Evolutionary conservation across 257 asterid species (phyloP).

Genomic region (Cinchona pubescens): DNA sequence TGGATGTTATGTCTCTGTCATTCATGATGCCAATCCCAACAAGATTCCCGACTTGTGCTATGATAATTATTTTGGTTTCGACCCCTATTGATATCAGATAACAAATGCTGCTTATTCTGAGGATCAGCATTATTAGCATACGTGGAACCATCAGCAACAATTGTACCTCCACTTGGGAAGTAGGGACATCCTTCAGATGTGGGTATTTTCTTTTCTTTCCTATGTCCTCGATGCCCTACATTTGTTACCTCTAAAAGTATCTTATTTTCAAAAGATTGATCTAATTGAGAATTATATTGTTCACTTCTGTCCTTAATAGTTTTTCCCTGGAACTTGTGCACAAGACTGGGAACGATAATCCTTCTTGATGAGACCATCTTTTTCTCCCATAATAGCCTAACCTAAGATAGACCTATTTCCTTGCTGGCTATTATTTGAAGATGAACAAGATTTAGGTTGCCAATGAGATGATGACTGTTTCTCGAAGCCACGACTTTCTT

Average conservation of each 20-base stretch:
- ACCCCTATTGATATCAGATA: constrained; percentile 47
- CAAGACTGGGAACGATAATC: constrained; percentile 42
- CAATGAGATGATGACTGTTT: constrained; percentile 63
- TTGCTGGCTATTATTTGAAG: constrained; percentile 38
- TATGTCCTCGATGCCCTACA: constrained; percentile 38
- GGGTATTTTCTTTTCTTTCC: constrained; percentile 46
- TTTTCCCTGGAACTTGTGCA: constrained; percentile 29
- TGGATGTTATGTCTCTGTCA: constrained; percentile 58
- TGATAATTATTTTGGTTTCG: constrained; percentile 51
- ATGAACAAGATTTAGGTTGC: constrained; percentile 65
- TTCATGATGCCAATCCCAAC: constrained; percentile 62
- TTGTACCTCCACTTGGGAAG: constrained; percentile 51
- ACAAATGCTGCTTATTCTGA: constrained; percentile 38
- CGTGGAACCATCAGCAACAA: constrained; percentile 37
- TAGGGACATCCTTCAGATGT: constrained; percentile 43
- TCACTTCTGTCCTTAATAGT: constrained; percentile 28
- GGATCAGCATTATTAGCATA: constrained; percentile 25
- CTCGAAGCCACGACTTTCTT: constrained; percentile 47
- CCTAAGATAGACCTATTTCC: constrained; percentile 35
- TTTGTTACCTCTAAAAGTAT: constrained; percentile 21
- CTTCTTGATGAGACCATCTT: constrained; percentile 35
- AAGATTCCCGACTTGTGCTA: constrained; percentile 49
- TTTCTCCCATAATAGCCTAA: constrained; percentile 37
- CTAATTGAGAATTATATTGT: constrained; percentile 23
- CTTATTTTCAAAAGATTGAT: constrained; percentile 32